Evolutionary conservation across 192 early-diverging fungal genomes (phyloP).

Genomic region (Gonapodya prolifera): DNA sequence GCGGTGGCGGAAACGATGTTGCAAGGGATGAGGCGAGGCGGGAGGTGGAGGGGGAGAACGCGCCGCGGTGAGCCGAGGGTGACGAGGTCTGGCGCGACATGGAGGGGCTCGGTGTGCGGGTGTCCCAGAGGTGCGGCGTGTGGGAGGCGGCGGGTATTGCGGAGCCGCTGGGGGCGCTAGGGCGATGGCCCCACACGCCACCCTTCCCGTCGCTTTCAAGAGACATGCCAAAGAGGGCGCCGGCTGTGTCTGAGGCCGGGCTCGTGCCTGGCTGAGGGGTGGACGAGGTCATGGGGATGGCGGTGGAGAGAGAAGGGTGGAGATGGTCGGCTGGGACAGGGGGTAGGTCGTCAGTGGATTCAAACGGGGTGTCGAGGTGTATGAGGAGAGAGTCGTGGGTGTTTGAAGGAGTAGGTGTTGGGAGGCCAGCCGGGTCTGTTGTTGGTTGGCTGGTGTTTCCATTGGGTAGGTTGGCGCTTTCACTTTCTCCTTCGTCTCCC

Average conservation of each 20-base stretch:
- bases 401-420: too few species aligned
- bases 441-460: too few species aligned
- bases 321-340: not conserved
- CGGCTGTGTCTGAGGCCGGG: not conserved
- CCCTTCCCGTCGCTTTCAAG: not conserved
- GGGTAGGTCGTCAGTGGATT: not conserved
- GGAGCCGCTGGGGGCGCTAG: not conserved
- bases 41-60: too few species aligned
- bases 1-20: too few species aligned
- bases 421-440: not conserved
- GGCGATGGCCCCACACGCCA: not conserved
- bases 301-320: not conserved
- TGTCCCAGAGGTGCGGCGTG: too few species aligned
- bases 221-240: not conserved
- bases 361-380: not conserved
- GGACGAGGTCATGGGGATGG: not conserved
- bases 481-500: too few species aligned
- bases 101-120: too few species aligned
- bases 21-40: too few species aligned
- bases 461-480: too few species aligned
- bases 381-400: not conserved
- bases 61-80: not conserved
- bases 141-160: not conserved
- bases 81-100: not conserved
- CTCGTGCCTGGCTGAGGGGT: not conserved